Conservation (phyloP, 345 rosid species). For the Angophora floribunda region DNA sequence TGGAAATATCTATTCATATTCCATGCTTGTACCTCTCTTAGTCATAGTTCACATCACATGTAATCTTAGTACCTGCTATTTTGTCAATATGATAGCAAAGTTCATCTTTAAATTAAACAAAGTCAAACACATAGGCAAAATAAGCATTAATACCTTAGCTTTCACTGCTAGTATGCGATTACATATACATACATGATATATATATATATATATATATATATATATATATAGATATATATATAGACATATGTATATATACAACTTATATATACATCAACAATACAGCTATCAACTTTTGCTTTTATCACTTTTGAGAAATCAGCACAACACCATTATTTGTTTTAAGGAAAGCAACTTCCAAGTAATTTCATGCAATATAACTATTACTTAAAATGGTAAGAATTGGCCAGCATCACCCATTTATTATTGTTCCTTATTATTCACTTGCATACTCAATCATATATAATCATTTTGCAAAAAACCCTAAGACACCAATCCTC, state of each 20-base stretch:
- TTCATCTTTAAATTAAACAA: background rate
- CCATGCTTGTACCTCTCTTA: background rate
- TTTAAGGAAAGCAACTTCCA: background rate
- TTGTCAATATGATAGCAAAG: background rate
- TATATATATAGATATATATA: no score
- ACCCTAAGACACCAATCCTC: background rate
- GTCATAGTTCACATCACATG: background rate
- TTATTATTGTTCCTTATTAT: background rate
- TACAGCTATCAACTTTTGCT: background rate
- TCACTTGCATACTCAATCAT: background rate
- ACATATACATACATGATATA: background rate
- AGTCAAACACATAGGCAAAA: background rate
- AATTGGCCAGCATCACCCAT: background rate
- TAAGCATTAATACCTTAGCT: background rate
- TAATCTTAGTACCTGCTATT: background rate
- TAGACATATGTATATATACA: no score
- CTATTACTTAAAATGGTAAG: background rate
- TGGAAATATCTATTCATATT: background rate
- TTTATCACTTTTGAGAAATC: background rate
- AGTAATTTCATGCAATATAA: background rate
- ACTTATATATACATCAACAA: background rate
- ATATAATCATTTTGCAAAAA: background rate
- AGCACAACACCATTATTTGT: rapidly evolving
- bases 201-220: no score
- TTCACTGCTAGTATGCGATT: background rate